Percentiles rank a stretch among this genome's conserved stretches.
These are phyloP conservation scores for Macrotyloma uniflorum DNA, from an alignment of 306 rosid genomes.

Conservation along the genomic window DNA sequence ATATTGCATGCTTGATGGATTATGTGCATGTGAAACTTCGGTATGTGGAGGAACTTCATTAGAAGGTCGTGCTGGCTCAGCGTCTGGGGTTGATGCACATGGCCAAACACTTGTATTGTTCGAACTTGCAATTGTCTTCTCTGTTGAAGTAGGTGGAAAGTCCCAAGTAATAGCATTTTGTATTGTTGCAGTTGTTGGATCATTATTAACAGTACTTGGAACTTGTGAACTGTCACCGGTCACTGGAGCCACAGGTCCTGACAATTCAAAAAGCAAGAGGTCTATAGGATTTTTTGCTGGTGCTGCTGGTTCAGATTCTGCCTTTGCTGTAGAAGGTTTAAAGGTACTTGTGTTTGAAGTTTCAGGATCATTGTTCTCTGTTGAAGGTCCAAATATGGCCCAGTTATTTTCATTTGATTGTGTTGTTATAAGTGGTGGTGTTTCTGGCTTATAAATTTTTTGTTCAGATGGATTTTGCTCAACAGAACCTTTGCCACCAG, in stretches of 20 bases:
- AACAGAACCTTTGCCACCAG: slow-evolving; percentile 35
- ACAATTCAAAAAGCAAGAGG: slow-evolving; percentile 62
- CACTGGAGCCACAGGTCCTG: slow-evolving; percentile 48
- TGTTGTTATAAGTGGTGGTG: slow-evolving; percentile 41
- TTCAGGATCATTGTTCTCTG: slow-evolving; percentile 12
- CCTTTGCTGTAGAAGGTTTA: slow-evolving; percentile 19
- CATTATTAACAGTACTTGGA: slow-evolving; percentile 29
- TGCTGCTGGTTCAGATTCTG: slow-evolving; percentile 41
- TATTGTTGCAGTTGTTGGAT: slow-evolving; percentile 38
- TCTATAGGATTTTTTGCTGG: slow-evolving; percentile 56
- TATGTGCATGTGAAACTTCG: slow-evolving; percentile 36
- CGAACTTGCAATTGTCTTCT: slow-evolving; percentile 35
- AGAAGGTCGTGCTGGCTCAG: slow-evolving; percentile 42
- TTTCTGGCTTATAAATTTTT: slow-evolving; percentile 32
- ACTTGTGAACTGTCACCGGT: slow-evolving; percentile 34
- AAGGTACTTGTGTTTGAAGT: slow-evolving; percentile 45
- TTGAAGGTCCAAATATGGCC: slow-evolving; percentile 50
- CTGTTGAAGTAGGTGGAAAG: slow-evolving; percentile 40
- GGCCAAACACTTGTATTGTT: slow-evolving; percentile 31
- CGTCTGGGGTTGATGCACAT: slow-evolving; percentile 32
- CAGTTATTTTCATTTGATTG: slow-evolving; percentile 48
- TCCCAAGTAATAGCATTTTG: slow-evolving; percentile 38
- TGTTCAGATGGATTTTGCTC: slow-evolving; percentile 39
- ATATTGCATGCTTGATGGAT: slow-evolving; percentile 40
- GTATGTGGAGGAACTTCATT: slow-evolving; percentile 30